Conservation (phyloP, 192 early-diverging fungal species). For the Coemansia sp. region DNA sequence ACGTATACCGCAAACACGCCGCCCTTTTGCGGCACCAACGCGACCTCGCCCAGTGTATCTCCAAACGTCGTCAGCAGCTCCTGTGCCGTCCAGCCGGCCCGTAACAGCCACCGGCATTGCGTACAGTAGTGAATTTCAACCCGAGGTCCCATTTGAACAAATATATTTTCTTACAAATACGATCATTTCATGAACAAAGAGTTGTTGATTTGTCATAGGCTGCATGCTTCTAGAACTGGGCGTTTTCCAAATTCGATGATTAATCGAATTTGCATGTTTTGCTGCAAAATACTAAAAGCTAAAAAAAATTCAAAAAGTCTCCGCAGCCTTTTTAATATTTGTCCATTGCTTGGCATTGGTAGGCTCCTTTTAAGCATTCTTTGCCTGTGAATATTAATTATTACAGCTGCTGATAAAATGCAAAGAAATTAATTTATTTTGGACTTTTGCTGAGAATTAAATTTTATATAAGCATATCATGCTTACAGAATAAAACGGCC, state of each 20-base stretch:
- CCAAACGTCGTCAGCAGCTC: constrained; percentile 68
- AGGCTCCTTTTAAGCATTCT: background rate
- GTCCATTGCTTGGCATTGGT: background rate
- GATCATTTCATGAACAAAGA: no score
- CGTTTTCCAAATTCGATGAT: background rate
- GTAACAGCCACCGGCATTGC: constrained; percentile 57
- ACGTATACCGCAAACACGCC: constrained; percentile 36
- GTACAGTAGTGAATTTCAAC: constrained; percentile 58
- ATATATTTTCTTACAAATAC: background rate
- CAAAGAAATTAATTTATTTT: background rate
- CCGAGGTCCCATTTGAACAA: constrained; percentile 12
- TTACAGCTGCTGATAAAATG: no score
- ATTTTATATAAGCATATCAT: no score
- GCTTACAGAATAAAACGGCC: no score
- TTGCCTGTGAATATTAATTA: no score
- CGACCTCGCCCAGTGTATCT: constrained; percentile 62
- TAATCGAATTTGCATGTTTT: background rate
- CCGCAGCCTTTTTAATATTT: no score
- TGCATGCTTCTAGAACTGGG: background rate
- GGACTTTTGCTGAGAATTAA: no score
- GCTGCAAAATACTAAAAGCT: no score
- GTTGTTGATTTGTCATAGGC: background rate
- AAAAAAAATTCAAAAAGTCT: background rate
- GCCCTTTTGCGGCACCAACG: constrained; percentile 60
- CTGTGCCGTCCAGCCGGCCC: constrained; percentile 70